These are phyloP conservation scores for Collybia mongolica DNA, from an alignment of 768 basidiomycete genomes.

Conservation along the genomic window DNA sequence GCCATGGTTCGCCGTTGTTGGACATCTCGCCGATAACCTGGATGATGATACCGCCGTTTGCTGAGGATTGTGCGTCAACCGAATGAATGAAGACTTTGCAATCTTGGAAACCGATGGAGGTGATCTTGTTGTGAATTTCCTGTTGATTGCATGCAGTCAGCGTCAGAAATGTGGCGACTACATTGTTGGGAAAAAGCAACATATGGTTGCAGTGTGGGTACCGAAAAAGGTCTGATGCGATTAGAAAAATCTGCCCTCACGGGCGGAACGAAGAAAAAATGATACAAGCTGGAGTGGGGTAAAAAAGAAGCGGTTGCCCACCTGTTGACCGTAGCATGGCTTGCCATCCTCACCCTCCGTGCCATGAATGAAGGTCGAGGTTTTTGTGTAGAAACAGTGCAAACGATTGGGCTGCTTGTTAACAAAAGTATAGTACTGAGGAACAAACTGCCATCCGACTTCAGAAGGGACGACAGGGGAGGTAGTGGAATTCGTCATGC, in stretches of 20 bases:
- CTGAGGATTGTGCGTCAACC: slow-evolving; percentile 95
- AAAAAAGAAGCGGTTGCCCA: slow-evolving; percentile 32
- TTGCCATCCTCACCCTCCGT: slow-evolving; percentile 94
- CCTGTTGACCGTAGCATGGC: slow-evolving; percentile 92
- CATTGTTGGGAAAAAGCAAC: slow-evolving; percentile 5
- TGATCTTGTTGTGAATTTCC: slow-evolving; percentile 98
- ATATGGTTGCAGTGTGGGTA: slow-evolving; percentile 2
- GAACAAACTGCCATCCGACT: slow-evolving; percentile 99
- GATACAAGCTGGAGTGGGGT: background rate
- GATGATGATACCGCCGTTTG: slow-evolving; percentile 95
- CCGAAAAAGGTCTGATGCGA: background rate
- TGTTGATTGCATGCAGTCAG: slow-evolving; percentile 24
- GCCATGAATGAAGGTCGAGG: slow-evolving; percentile 95
- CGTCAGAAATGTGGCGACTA: background rate
- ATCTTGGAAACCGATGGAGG: slow-evolving; percentile 89
- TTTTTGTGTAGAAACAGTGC: slow-evolving; percentile 99
- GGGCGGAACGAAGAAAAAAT: background rate
- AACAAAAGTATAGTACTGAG: slow-evolving; percentile 98
- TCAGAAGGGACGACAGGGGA: slow-evolving; percentile 78
- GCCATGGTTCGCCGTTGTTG: slow-evolving; percentile 88
- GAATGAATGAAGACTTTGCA: slow-evolving; percentile 99
- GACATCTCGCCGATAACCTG: slow-evolving; percentile 99
- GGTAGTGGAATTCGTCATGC: slow-evolving; percentile 42
- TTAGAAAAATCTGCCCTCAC: background rate
- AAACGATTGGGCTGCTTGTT: slow-evolving; percentile 96